Percentiles rank a stretch among this genome's conserved stretches.
phyloP scores from a whole-genome alignment of 106 monocot genomes.

The Amphibolis antarctica region DNA sequence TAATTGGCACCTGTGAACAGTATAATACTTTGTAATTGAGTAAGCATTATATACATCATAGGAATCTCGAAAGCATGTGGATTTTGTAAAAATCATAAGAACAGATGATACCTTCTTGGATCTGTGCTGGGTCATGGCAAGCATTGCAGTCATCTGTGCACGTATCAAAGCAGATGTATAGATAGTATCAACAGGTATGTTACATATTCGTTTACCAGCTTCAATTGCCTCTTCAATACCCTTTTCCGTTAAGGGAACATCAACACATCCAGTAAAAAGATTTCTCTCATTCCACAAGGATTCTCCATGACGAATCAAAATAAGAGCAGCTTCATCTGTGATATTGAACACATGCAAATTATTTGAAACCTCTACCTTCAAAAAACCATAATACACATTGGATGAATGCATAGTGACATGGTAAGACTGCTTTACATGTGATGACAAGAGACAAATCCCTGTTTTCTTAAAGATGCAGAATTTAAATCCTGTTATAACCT shows the following conservation, averaged over 20 bases:
- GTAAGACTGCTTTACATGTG: not conserved
- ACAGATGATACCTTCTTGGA: slow-evolving; percentile 72
- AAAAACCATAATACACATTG: not conserved
- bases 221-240: slow-evolving; percentile 94
- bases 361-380: not conserved
- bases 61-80: not conserved
- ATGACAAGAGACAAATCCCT: too few species aligned
- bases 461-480: too few species aligned
- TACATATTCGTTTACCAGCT: slow-evolving; percentile 89
- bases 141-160: slow-evolving; percentile 99
- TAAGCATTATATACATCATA: not conserved
- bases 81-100: not conserved
- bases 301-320: slow-evolving; percentile 89
- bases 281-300: slow-evolving; percentile 99
- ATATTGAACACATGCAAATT: not conserved
- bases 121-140: slow-evolving; percentile 98
- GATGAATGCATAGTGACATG: not conserved
- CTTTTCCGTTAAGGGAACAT: slow-evolving; percentile 85
- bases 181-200: slow-evolving; percentile 88
- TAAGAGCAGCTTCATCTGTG: slow-evolving; percentile 90
- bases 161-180: slow-evolving; percentile 84
- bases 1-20: slow-evolving; percentile 59
- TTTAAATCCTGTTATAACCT: not conserved
- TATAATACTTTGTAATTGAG: not conserved
- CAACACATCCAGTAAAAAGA: slow-evolving; percentile 97